These are phyloP conservation scores for Ganoderma lingzhi DNA, from an alignment of 1,284 basidiomycete species.

Conservation along the genomic window DNA sequence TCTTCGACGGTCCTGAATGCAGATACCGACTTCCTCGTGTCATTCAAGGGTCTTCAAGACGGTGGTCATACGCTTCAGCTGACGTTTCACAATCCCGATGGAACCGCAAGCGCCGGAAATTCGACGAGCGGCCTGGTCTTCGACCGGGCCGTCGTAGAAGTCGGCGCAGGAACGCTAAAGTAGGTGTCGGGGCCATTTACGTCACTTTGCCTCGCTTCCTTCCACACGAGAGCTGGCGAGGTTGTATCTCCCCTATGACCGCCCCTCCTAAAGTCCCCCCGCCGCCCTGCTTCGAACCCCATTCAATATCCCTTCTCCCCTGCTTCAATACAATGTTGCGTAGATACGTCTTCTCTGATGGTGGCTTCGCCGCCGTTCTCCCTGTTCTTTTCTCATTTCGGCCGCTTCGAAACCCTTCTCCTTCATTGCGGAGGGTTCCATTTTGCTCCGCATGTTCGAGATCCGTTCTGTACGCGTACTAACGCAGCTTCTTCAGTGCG, in stretches of 20 bases:
- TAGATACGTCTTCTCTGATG: slow-evolving; percentile 16
- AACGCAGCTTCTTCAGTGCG: slow-evolving; percentile 13
- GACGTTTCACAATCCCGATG: slow-evolving; percentile 38
- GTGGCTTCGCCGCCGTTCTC: slow-evolving; percentile 1
- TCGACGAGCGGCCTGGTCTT: slow-evolving; percentile 32
- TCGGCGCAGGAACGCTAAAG: slow-evolving; percentile 25
- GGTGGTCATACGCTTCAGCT: slow-evolving; percentile 40
- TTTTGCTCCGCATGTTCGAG: background rate
- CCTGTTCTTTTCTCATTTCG: slow-evolving; percentile 1
- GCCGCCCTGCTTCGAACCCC: background rate
- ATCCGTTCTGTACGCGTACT: slow-evolving; percentile 13
- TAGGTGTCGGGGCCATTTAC: slow-evolving; percentile 16
- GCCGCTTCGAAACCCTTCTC: slow-evolving; percentile 2
- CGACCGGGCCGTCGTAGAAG: slow-evolving; percentile 37
- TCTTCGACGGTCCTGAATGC: slow-evolving; percentile 32
- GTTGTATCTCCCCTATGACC: slow-evolving; percentile 6
- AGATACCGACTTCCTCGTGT: slow-evolving; percentile 38
- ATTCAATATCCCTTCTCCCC: background rate
- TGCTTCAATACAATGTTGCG: slow-evolving; percentile 15
- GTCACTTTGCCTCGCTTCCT: background rate
- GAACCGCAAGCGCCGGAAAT: slow-evolving; percentile 13
- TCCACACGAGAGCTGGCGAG: slow-evolving; percentile 7
- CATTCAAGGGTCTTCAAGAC: slow-evolving; percentile 40
- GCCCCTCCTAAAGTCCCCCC: slow-evolving; percentile 4
- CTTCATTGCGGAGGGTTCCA: background rate